Evolutionary conservation across 2,329 filamentous ascomycete species (phyloP), one percentile per base, ranked within the genome.

Genomic region (Aspergillus neotritici): DNA sequence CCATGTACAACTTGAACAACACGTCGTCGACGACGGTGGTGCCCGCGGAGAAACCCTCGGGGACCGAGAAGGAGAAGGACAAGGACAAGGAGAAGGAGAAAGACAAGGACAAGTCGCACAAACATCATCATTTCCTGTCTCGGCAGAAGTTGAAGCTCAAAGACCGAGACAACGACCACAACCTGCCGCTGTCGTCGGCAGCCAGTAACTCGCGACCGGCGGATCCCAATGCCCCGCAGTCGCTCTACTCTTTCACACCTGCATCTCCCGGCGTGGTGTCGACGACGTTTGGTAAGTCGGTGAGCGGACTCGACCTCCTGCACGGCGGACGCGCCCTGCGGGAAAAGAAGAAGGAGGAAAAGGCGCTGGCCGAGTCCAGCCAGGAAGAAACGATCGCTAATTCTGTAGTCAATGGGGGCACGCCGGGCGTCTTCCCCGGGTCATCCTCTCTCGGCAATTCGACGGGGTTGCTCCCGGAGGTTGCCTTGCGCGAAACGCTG

Each of bases 321-420:
- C 86, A 91, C 67, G 87, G 84, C 33, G 86, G 83, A 1, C 78
- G 84, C 33, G 85, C 83, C 5, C 66, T 90, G 35, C 78, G 86
- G 31, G 88, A 95, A 60, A 94, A 91, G 72, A 85, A 84, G 63
- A 83, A 84, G 53, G 83, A 86, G 49, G 84, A 87, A 50, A 80
- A 82, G 52, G 75, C 43, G 63, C 57, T 52, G 45, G 65, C 63
- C 4, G 67, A 69, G 37, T 54, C 55, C 11, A 67, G 69, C 35
- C 59, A 62, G 40, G 44, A 57, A 31, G 66, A 68, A 30, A 64
- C 62, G 56, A 50, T 61, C 39, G 51, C 50, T 31, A 60, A 53
- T 40, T 56, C 55, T 21, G 45, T 51, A 14, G 49, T 51, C 34
- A 52, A 56, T 5, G 50, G 47, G 29, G 54, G 50, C 12, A 45